These are phyloP conservation scores for Acacia acuminata DNA, from an alignment of 306 rosid genomes.

Conservation along the genomic window DNA sequence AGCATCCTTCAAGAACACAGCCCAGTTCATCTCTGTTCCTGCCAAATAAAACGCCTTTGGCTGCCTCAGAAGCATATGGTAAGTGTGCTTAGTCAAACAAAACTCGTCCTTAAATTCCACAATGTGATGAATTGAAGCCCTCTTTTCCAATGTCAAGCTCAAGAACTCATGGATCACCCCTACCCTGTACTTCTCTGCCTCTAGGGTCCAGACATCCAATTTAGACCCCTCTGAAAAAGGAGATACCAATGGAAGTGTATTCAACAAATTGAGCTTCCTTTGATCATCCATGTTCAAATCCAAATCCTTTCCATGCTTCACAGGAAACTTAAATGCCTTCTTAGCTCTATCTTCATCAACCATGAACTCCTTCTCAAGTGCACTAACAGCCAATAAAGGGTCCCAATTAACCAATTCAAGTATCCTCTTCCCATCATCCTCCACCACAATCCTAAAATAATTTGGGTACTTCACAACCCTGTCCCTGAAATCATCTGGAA, in stretches of 20 bases:
- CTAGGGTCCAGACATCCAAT: conserved; percentile 73
- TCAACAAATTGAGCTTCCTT: conserved; percentile 70
- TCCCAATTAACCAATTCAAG: conserved; percentile 90
- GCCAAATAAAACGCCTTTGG: conserved; percentile 85
- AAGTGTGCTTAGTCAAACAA: conserved; percentile 85
- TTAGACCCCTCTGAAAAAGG: conserved; percentile 80
- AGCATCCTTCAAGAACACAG: conserved; percentile 74
- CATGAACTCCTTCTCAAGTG: conserved; percentile 76
- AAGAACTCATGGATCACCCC: conserved; percentile 84
- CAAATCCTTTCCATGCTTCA: conserved; percentile 80
- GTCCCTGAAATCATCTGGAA: conserved; percentile 81
- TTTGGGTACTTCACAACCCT: conserved; percentile 62
- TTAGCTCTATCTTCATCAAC: conserved; percentile 69
- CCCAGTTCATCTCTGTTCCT: conserved; percentile 97
- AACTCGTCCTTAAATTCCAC: conserved; percentile 95
- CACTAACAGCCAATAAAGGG: conserved; percentile 68
- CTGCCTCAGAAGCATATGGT: conserved; percentile 86
- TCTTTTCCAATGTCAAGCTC: conserved; percentile 91
- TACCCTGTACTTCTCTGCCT: conserved; percentile 86
- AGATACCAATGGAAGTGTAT: conserved; percentile 78
- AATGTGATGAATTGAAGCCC: conserved; percentile 86
- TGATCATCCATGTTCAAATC: conserved; percentile 60
- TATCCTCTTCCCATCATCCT: conserved; percentile 55
- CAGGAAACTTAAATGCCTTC: conserved; percentile 71
- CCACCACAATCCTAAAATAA: conserved; percentile 50